Base-by-base conservation (phyloP, 2,329 filamentous ascomycete species). In the Pseudocercospora vitis region DNA sequence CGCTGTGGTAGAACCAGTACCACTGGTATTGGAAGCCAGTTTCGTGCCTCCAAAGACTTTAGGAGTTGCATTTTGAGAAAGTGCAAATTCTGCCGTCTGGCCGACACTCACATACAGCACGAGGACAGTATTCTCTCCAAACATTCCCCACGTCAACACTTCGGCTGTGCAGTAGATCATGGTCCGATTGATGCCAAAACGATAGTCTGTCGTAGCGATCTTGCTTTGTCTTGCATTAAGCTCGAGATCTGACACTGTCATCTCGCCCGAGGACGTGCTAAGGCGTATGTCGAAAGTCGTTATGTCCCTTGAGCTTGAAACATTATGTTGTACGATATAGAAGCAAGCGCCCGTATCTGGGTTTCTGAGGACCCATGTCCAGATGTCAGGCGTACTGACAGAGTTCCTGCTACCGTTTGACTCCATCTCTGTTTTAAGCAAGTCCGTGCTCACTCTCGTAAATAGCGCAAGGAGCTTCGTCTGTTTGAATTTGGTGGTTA, bases 201-300 rank as follows among this genome's bases (percentile, higher is more conserved):
- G 44, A 48, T 84, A 86, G 60, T 86, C 82, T 0, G 81, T 82
- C 0, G 82, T 79, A 4, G 84, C 66, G 12, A 86, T 81, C 71
- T 85, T 85, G 12, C 81, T 80, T 47, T 84, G 80, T 29, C 84
- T 80, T 0, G 83, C 83, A 48, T 83, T 78, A 33, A 86, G 74
- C 7, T 78, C 72, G 33, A 85, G 76, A 50, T 78, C 76, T 0
- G 83, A 81, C 12, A 86, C 74, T 0, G 76, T 80, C 4, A 84
- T 58, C 2, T 73, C 66, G 1, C 83, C 83, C 8, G 71, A 70
- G 0, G 82, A 84, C 0, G 82, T 85, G 12, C 46, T 50, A 2
- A 54, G 37, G 3, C 75, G 69, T 3, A 86, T 66, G 24, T 76
- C 76, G 67, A 85, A 84, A 0, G 72, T 69, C 39, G 83, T 81